Conservation (phyloP, 2,329 filamentous ascomycete genomes). For the Tolypocladium cylindrosporum region DNA sequence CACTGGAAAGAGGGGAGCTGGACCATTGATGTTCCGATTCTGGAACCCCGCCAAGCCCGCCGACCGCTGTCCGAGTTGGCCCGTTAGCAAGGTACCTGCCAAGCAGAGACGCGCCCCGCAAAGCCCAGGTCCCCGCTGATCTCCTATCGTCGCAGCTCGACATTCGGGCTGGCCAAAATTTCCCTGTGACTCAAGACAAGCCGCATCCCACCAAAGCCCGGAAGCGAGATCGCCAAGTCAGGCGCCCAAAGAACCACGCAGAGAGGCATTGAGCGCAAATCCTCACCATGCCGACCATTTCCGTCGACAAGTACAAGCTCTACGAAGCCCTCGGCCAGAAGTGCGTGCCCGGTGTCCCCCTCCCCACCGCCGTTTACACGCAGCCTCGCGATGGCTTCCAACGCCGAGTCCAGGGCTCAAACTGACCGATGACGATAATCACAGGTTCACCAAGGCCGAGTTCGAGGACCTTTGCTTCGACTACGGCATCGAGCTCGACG, state of each 20-base stretch:
- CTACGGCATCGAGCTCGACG: conserved; percentile 95
- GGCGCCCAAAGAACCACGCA: neutral
- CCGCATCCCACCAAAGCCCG: conserved; percentile 3
- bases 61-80: neutral
- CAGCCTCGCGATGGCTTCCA: conserved; percentile 7
- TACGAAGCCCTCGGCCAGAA: conserved; percentile 86
- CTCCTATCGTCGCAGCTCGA: neutral
- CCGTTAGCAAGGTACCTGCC: neutral
- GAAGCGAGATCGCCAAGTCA: conserved; percentile 1
- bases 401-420: conserved; percentile 5
- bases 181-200: conserved; percentile 28
- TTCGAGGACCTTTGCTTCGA: conserved; percentile 98
- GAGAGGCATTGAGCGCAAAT: conserved; percentile 12
- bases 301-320: conserved; percentile 91
- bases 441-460: conserved; percentile 78
- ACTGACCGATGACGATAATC: conserved; percentile 6
- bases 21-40: conserved; percentile 21
- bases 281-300: conserved; percentile 80
- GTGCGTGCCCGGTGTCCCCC: conserved; percentile 33
- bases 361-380: conserved; percentile 10
- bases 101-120: conserved; percentile 12
- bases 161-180: conserved; percentile 17
- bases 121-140: conserved; percentile 1
- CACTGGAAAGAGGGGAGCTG: conserved; percentile 3
- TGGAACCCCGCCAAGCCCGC: conserved; percentile 3